These are phyloP conservation scores for Trypanosoma avium DNA, from an alignment of 208 protist species.

Conservation along the genomic window DNA sequence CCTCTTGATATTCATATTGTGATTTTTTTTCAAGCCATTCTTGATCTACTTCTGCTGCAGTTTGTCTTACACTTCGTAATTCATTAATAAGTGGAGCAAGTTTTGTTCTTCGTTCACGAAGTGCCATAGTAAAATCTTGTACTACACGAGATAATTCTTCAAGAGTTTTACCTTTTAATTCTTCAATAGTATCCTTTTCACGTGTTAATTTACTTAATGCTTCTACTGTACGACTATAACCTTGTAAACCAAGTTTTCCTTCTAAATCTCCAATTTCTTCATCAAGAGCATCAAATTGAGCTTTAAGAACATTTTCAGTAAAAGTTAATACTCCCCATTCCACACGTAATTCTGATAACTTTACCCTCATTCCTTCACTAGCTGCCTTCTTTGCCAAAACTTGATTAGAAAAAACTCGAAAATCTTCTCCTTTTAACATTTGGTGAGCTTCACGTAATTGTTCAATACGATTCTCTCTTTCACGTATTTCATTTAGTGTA, in stretches of 20 bases:
- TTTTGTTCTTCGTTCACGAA: conserved; percentile 81
- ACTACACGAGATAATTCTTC: conserved; percentile 89
- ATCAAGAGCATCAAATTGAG: conserved; percentile 68
- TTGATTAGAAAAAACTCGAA: conserved; percentile 78
- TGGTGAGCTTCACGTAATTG: conserved; percentile 78
- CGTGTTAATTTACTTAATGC: conserved; percentile 74
- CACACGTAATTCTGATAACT: conserved; percentile 77
- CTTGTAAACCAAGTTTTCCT: conserved; percentile 83
- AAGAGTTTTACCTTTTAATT: conserved; percentile 87
- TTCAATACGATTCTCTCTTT: conserved; percentile 71
- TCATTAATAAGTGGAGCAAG: conserved; percentile 90
- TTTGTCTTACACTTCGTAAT: conserved; percentile 79
- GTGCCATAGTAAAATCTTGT: conserved; percentile 83
- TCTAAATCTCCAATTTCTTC: conserved; percentile 76
- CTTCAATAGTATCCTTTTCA: conserved; percentile 85
- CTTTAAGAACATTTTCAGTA: conserved; percentile 77
- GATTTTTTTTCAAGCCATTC: conserved; percentile 84
- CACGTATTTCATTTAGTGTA: conserved; percentile 64
- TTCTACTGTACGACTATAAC: conserved; percentile 84
- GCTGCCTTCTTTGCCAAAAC: conserved; percentile 84
- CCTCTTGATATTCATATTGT: conserved; percentile 87
- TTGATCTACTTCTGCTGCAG: conserved; percentile 80
- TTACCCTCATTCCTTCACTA: conserved; percentile 77
- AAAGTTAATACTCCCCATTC: conserved; percentile 88
- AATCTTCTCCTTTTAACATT: conserved; percentile 87